Conservation (phyloP, 2,329 filamentous ascomycete genomes). For the Cadophora luteo-olivacea region DNA sequence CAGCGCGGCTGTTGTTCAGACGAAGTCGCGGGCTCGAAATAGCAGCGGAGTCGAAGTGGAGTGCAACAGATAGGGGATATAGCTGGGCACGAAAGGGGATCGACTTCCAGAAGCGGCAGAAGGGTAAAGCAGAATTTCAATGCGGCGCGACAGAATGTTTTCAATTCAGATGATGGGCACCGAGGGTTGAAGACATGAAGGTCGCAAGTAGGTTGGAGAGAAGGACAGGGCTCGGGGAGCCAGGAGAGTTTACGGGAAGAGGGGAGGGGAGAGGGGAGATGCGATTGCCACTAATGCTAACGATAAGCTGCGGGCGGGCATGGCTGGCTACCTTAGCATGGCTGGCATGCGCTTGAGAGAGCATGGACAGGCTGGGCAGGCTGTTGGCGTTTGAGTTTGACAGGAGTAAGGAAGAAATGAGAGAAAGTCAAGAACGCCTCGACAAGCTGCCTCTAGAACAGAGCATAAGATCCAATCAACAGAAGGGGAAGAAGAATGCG, state of each 20-base stretch:
- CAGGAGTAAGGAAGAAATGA: background rate
- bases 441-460: background rate
- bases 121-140: slow-evolving; percentile 8
- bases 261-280: slow-evolving; percentile 5
- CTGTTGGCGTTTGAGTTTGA: slow-evolving; percentile 14
- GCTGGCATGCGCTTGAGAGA: background rate
- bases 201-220: background rate
- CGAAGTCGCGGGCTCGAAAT: slow-evolving; percentile 11
- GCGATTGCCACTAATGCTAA: slow-evolving; percentile 32
- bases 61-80: slow-evolving; percentile 4
- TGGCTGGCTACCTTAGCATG: background rate
- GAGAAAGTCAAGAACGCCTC: slow-evolving; percentile 11
- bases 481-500: background rate
- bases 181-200: slow-evolving; percentile 6
- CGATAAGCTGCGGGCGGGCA: slow-evolving; percentile 28
- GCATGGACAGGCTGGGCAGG: background rate
- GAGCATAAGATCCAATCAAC: background rate
- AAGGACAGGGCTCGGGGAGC: slow-evolving; percentile 6
- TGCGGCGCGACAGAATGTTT: slow-evolving; percentile 8
- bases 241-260: slow-evolving; percentile 18
- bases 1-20: slow-evolving; percentile 26
- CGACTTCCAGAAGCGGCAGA: slow-evolving; percentile 1
- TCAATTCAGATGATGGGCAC: slow-evolving; percentile 17
- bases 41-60: slow-evolving; percentile 20
- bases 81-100: background rate